Evolutionary conservation across 2,329 filamentous ascomycete species (phyloP), one percentile per base, ranked within the genome.

Genomic region (Phialophora expanda): DNA sequence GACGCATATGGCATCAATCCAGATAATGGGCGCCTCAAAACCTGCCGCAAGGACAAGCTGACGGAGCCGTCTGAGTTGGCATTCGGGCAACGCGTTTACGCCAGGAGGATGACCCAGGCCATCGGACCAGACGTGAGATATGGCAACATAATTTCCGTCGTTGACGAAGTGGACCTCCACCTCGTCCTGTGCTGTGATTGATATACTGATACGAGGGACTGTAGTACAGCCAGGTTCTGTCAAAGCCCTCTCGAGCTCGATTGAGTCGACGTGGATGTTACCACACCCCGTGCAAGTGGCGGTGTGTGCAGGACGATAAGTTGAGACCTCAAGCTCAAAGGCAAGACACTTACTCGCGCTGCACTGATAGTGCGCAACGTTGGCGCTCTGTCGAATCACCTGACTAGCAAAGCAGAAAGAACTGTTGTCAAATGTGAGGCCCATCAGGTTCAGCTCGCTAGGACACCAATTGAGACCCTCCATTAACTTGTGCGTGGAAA

Each of bases 91-190:
- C 4, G 53, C 17, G 26, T 63, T 63, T 2, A 58, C 38, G 5
- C 48, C 34, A 2, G 34, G 38, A 14, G 61, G 61, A 28, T 63
- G 38, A 2, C 61, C 61, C 6, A 63, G 22, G n/a, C 61, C 61
- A 20, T 63, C 54, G 14, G 53, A 57, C 61, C 61, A 63, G 17
- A 63, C 61, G 28, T 63, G 61, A 14, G 61, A 63, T 28, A 63
- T 58, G 2, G 61, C 61, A 14, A 63, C 53, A 26, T 53, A 53
- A 7, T 17, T 11, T 17, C 26, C 50, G 24, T 28, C 24, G 20
- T 53, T 28, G 12, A 24, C 12, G 14, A 53, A 28, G 28, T n/a
- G 24, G 8, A 53, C 50, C 5, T 14, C 26, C 12, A 53, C 24
- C 14, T 28, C 12, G 20, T 24, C 50, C 14, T 53, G 20, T 14